A percentile compares a stretch with the other conserved stretches of the same genome.
Evolutionary conservation across 2,329 filamentous ascomycete species (phyloP).

Genomic region (Neonectria neomacrospora): DNA sequence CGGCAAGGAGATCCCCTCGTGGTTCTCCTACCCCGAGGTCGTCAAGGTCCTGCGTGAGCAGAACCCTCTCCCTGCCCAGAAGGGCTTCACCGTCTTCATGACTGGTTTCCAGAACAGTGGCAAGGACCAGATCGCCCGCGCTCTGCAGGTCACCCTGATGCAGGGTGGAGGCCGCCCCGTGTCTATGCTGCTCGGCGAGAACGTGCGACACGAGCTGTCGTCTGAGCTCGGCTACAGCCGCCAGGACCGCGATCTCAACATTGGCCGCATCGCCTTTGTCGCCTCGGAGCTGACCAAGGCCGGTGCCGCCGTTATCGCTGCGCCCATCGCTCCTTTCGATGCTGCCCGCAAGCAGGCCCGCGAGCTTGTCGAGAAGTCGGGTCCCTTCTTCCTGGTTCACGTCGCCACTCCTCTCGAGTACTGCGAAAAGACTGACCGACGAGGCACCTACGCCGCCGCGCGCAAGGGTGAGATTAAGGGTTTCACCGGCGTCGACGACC

Average conservation of each 20-base stretch:
- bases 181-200: constrained; percentile 94
- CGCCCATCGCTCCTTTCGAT: constrained; percentile 95
- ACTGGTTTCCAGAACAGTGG: constrained; percentile 97
- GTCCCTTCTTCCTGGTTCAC: constrained; percentile 94
- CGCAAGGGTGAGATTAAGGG: constrained; percentile 93
- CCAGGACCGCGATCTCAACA: constrained; percentile 93
- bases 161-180: constrained; percentile 97
- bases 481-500: constrained; percentile 98
- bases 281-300: constrained; percentile 93
- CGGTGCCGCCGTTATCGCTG: constrained; percentile 93
- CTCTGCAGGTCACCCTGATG: constrained; percentile 96
- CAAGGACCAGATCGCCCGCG: constrained; percentile 96
- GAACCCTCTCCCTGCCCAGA: constrained; percentile 87
- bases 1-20: constrained; percentile 95
- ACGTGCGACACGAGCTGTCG: constrained; percentile 90
- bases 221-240: constrained; percentile 95
- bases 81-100: constrained; percentile 98
- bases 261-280: constrained; percentile 95
- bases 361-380: constrained; percentile 87
- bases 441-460: constrained; percentile 87
- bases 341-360: constrained; percentile 79
- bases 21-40: constrained; percentile 99
- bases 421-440: constrained; percentile 94
- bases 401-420: constrained; percentile 93
- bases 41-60: constrained; percentile 96